Evolutionary conservation across 192 early-diverging fungal species (phyloP).

Genomic region (Umbelopsis sp.): DNA sequence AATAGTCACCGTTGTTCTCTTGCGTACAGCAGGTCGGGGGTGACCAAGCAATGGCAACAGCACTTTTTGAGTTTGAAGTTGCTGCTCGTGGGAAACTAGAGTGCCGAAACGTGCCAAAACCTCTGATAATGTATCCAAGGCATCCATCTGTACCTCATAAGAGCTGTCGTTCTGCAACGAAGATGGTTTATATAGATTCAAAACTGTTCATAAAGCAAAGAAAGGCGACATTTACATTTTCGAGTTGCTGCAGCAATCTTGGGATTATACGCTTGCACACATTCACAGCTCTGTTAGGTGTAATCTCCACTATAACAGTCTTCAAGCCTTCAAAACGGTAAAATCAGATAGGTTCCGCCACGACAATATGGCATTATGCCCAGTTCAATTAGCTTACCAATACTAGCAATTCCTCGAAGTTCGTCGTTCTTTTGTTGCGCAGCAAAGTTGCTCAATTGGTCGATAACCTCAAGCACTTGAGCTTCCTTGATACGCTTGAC

Average conservation of each 20-base stretch:
- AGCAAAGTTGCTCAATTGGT: constrained; percentile 66
- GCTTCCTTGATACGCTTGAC: constrained; percentile 73
- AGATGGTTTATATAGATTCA: background rate
- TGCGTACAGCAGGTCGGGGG: constrained; percentile 73
- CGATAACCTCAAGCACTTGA: constrained; percentile 69
- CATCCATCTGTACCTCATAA: constrained; percentile 68
- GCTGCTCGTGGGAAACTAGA: constrained; percentile 50
- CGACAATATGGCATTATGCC: background rate
- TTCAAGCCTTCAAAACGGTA: constrained; percentile 50
- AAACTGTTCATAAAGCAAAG: background rate
- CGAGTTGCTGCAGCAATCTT: constrained; percentile 63
- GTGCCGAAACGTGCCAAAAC: constrained; percentile 71
- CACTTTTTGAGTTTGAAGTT: constrained; percentile 62
- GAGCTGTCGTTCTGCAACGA: constrained; percentile 41
- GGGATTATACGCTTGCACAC: constrained; percentile 71
- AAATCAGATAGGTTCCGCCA: background rate
- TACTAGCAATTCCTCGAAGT: constrained; percentile 81
- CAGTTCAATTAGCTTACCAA: constrained; percentile 53
- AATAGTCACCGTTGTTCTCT: constrained; percentile 73
- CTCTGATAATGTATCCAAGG: constrained; percentile 76
- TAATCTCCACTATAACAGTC: constrained; percentile 77
- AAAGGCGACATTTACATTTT: constrained; percentile 51
- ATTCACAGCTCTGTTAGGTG: constrained; percentile 49
- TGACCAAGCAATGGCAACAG: constrained; percentile 73
- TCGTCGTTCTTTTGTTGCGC: constrained; percentile 64